Conservation (phyloP, 164 flowering plant genomes). For the Vitis riparia region DNA sequence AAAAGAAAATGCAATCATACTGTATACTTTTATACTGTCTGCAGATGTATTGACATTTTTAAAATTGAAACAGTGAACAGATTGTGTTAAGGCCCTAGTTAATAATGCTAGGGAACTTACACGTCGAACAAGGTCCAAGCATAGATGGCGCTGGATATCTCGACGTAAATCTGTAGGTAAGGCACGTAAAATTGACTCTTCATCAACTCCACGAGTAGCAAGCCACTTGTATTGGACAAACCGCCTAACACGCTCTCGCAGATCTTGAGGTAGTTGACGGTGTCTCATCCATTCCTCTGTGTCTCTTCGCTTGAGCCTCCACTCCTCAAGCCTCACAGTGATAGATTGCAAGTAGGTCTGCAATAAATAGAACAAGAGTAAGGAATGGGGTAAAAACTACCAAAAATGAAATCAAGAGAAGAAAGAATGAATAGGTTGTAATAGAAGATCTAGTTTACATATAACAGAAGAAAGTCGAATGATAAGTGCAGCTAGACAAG, state of each 20-base stretch:
- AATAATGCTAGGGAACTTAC: slow-evolving; percentile 31
- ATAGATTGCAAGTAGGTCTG: slow-evolving; percentile 72
- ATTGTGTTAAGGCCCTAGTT: too few species aligned
- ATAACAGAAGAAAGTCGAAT: too few species aligned
- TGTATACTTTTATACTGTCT: neutral
- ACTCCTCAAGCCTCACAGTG: slow-evolving; percentile 69
- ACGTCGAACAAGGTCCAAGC: slow-evolving; percentile 70
- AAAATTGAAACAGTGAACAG: too few species aligned
- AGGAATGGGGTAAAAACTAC: neutral
- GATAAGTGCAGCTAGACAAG: too few species aligned
- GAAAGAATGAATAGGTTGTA: neutral
- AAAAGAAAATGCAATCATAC: slow-evolving; percentile 4
- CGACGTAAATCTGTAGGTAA: slow-evolving; percentile 68
- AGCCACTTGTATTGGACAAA: slow-evolving; percentile 73
- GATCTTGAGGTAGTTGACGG: slow-evolving; percentile 57
- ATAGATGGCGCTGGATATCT: slow-evolving; percentile 67
- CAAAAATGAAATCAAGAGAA: neutral
- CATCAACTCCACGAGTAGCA: slow-evolving; percentile 72
- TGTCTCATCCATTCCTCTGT: slow-evolving; percentile 80
- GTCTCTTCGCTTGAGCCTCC: slow-evolving; percentile 72
- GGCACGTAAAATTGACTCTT: slow-evolving; percentile 51
- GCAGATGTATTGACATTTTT: too few species aligned
- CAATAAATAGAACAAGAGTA: slow-evolving; percentile 5
- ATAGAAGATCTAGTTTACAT: too few species aligned
- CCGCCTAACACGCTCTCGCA: slow-evolving; percentile 45